These are phyloP conservation scores for Fusarium virguliforme DNA, from an alignment of 2,329 filamentous ascomycete genomes.

Conservation along the genomic window DNA sequence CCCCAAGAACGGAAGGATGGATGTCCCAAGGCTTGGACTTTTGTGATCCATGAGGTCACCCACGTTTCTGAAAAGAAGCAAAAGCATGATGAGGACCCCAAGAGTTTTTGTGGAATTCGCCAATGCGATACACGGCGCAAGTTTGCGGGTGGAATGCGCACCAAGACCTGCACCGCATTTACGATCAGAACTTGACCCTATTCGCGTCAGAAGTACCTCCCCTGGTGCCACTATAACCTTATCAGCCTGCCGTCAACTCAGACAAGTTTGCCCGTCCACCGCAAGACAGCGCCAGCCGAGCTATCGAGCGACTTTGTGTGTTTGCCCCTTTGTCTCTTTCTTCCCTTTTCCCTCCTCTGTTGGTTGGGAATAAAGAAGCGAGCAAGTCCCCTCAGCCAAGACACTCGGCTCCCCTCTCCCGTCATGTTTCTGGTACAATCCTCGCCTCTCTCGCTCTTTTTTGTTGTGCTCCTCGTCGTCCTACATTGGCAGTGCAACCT, in stretches of 20 bases:
- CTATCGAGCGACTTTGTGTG: constrained; percentile 26
- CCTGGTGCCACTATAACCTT: constrained; percentile 42
- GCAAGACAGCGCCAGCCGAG: constrained; percentile 31
- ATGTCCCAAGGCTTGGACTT: constrained; percentile 1
- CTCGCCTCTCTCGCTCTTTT: constrained; percentile 25
- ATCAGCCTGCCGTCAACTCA: constrained; percentile 22
- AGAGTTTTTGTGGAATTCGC: not conserved
- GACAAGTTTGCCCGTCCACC: constrained; percentile 22
- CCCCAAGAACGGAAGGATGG: not conserved
- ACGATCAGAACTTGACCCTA: not conserved
- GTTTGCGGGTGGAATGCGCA: constrained; percentile 17
- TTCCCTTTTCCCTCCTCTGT: constrained; percentile 6
- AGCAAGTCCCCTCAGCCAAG: constrained; percentile 30
- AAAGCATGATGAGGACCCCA: not conserved
- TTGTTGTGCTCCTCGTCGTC: constrained; percentile 26
- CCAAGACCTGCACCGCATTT: constrained; percentile 13
- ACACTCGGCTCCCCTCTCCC: constrained; percentile 22
- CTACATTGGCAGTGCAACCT: constrained; percentile 44
- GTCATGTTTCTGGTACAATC: constrained; percentile 21
- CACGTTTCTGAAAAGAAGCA: constrained; percentile 10
- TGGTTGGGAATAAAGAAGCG: constrained; percentile 42
- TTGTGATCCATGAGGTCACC: not conserved
- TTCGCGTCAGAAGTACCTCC: constrained; percentile 3
- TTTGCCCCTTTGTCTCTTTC: constrained; percentile 13
- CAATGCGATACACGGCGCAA: constrained; percentile 13